Evolutionary conservation across 768 basidiomycete species (phyloP).

Genomic region (Boletus tomentosulus): DNA sequence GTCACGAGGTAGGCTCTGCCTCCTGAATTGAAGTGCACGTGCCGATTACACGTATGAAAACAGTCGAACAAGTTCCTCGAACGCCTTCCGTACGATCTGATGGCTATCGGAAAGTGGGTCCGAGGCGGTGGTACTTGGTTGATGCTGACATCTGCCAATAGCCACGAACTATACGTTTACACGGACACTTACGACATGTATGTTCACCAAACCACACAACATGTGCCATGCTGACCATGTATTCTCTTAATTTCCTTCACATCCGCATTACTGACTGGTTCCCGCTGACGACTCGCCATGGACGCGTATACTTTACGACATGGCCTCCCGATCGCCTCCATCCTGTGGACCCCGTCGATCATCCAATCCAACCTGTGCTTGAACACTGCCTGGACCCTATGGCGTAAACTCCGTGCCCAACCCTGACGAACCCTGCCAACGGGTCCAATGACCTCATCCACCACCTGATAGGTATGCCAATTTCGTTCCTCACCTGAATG

Average conservation of each 20-base stretch:
- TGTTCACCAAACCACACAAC: slow-evolving; percentile 4
- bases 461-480: slow-evolving; percentile 47
- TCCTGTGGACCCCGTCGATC: slow-evolving; percentile 7
- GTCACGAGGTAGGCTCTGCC: slow-evolving; percentile 52
- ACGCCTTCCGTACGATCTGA: slow-evolving; percentile 73
- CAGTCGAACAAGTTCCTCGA: slow-evolving; percentile 75
- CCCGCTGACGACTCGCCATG: neutral
- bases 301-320: neutral
- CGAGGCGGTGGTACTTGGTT: neutral
- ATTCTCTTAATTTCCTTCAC: neutral
- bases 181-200: slow-evolving; percentile 64
- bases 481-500: slow-evolving; percentile 62
- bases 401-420: neutral
- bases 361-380: neutral
- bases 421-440: neutral
- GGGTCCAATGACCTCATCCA: neutral
- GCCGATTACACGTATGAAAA: neutral
- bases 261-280: neutral
- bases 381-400: neutral
- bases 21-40: neutral
- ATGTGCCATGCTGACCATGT: slow-evolving; percentile 2
- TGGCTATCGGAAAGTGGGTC: slow-evolving; percentile 82
- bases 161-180: slow-evolving; percentile 82
- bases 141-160: slow-evolving; percentile 22
- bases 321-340: neutral